These are phyloP conservation scores for Huntiella bhutanensis DNA, from an alignment of 2,329 filamentous ascomycete genomes.

Conservation along the genomic window DNA sequence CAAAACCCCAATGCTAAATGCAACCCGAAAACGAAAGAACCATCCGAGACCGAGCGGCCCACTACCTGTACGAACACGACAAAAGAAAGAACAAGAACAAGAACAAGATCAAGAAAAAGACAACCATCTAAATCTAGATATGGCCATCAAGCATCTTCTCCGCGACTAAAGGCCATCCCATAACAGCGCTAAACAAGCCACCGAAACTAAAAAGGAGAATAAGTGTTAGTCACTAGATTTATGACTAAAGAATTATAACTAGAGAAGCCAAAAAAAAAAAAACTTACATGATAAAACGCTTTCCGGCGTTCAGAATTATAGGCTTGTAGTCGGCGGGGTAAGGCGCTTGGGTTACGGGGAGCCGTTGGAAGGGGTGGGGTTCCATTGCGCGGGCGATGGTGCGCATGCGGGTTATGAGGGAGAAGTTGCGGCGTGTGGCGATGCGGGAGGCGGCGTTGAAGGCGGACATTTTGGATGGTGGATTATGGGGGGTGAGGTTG, in stretches of 20 bases:
- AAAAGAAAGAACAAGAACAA: no score
- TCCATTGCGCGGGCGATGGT: slow-evolving; percentile 19
- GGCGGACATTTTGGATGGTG: slow-evolving; percentile 6
- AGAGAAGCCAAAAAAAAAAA: neutral
- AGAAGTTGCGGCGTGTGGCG: slow-evolving; percentile 19
- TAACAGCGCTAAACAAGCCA: slow-evolving; percentile 18
- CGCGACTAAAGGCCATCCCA: slow-evolving; percentile 20
- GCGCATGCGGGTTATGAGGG: slow-evolving; percentile 19
- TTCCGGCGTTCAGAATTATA: slow-evolving; percentile 14
- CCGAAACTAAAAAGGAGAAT: slow-evolving; percentile 16
- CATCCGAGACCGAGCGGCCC: no score
- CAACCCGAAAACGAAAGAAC: no score
- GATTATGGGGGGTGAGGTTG: neutral
- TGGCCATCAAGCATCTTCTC: slow-evolving; percentile 18
- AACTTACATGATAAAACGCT: slow-evolving; percentile 19
- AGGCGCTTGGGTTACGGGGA: slow-evolving; percentile 16
- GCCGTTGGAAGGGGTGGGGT: slow-evolving; percentile 20
- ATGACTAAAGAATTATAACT: neutral
- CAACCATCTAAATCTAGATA: slow-evolving; percentile 10
- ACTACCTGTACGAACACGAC: no score
- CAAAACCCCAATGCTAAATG: no score
- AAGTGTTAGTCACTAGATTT: no score
- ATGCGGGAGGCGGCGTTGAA: slow-evolving; percentile 14
- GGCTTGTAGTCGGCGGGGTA: slow-evolving; percentile 18
- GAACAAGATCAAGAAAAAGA: no score